Base-by-base conservation (phyloP, 164 flowering plant species). In the Stephania cephalantha region DNA sequence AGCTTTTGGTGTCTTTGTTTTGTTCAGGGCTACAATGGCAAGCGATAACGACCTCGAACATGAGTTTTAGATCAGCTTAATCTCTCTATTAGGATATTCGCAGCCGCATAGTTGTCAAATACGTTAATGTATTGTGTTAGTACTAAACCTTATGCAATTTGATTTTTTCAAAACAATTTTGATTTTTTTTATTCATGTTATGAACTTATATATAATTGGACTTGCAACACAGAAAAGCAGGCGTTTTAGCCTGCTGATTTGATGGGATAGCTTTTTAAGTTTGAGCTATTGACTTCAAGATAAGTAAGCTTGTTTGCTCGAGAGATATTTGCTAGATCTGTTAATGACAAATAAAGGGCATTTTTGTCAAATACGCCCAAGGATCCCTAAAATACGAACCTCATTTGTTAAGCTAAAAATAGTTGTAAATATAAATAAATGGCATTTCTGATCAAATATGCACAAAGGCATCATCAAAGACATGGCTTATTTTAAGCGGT, bases 61-160 rank as follows among this genome's bases (percentile, higher is more conserved):
- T 94, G 97, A 97, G 94, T 96, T 1, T 90, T 94, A 0, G 99
- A 96, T 76, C 85, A 85, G 79, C n/a, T 77, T 96, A 79, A 87
- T 91, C 74, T 79, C 89, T 3, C 79, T 92, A 20, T 55, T 94
- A 73, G 97, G 95, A 20, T 94, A 83, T 75, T 92, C 97, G 0
- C 90, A 90, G 71, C 77, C 87, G n/a, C 2, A 81, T 91, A 0
- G 84, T 91, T 35, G 92, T 94, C 9, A 88, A 88, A 53, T 96
- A 88, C 73, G 74, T 91, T 13, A 92, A 92, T 46, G 89, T 87
- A 69, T 70, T 92, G n/a, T 52, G 97, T 94, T 9, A 82, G 89
- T 88, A 12, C 31, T 15, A 22, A n/a, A 42, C 71, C n/a, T 63
- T 20, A 58, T 73, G 44, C 55, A 6, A 52, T 13, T n/a, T n/a